These are phyloP conservation scores for Elsinoe arachidis DNA, from an alignment of 2,329 filamentous ascomycete genomes.

Conservation along the genomic window DNA sequence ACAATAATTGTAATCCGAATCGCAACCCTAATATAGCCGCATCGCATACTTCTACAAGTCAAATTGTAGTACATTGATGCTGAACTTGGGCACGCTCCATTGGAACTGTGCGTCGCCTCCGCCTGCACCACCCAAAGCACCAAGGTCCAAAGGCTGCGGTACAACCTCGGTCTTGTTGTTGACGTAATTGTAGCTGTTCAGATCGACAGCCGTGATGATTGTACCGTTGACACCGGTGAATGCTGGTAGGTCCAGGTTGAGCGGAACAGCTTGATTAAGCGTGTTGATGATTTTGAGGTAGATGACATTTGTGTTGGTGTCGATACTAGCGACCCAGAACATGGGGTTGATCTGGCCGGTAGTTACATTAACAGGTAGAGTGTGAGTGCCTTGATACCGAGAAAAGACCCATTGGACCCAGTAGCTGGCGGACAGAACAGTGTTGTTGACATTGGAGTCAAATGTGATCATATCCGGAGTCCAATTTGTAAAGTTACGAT, in stretches of 20 bases:
- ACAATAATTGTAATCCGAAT: too few relatives aligned
- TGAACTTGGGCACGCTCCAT: conserved; percentile 21
- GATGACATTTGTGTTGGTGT: conserved; percentile 16
- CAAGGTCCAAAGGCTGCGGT: conserved; percentile 18
- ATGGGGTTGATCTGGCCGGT: conserved; percentile 25
- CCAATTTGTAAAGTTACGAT: conserved; percentile 29
- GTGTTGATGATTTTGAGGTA: conserved; percentile 23
- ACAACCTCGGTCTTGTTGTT: conserved; percentile 21
- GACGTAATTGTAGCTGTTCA: conserved; percentile 23
- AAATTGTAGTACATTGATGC: conserved; percentile 24
- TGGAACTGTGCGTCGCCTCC: conserved; percentile 16
- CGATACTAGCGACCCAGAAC: conserved; percentile 25
- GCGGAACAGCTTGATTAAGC: conserved; percentile 17
- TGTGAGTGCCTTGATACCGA: conserved; percentile 23
- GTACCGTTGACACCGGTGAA: conserved; percentile 24
- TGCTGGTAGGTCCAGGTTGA: conserved; percentile 19
- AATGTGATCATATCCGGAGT: conserved; percentile 27
- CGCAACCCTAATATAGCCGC: too few relatives aligned
- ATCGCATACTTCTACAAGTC: conserved; percentile 7
- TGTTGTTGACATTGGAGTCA: conserved; percentile 24
- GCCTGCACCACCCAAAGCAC: background rate
- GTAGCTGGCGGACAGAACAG: conserved; percentile 25
- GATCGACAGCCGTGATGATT: conserved; percentile 19
- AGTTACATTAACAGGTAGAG: conserved; percentile 23
- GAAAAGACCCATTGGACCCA: conserved; percentile 27